phyloP scores from a whole-genome alignment of 2,329 filamentous ascomycete species.

The Ophiostoma tasmaniense region DNA sequence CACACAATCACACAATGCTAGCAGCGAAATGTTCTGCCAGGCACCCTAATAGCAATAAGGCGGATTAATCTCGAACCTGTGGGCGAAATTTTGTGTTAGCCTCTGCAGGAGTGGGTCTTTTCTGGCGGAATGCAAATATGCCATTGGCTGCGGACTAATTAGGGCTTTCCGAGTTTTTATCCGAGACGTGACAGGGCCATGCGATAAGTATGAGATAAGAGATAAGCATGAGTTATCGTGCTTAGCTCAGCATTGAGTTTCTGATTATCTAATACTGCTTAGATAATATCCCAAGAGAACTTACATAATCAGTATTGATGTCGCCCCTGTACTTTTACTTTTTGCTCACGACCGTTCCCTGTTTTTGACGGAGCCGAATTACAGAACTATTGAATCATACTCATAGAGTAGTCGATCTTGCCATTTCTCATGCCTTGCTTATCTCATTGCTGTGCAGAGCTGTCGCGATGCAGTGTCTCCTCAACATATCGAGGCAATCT shows the following conservation, averaged over 20 bases:
- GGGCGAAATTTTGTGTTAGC: constrained; percentile 25
- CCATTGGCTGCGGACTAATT: constrained; percentile 16
- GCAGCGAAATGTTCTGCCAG: constrained; percentile 11
- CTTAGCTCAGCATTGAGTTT: neutral
- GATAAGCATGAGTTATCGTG: neutral
- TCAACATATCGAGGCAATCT: neutral
- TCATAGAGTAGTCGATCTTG: neutral
- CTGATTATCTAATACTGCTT: neutral
- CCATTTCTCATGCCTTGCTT: neutral
- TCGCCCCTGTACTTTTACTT: neutral
- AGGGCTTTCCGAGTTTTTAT: constrained; percentile 20
- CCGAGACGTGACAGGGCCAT: constrained; percentile 4
- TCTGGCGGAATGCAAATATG: neutral
- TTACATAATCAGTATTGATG: neutral
- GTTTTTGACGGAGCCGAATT: neutral
- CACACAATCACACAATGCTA: constrained; percentile 5
- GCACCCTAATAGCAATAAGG: neutral
- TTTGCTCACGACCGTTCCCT: neutral
- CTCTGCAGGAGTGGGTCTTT: constrained; percentile 12
- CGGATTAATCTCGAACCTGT: constrained; percentile 23
- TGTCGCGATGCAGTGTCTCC: neutral
- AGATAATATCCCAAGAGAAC: too few relatives aligned
- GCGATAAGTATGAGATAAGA: constrained; percentile 13
- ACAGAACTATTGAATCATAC: neutral
- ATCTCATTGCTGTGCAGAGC: neutral